phyloP scores from a whole-genome alignment of 208 protist species.

The Acanthamoeba healyi region DNA sequence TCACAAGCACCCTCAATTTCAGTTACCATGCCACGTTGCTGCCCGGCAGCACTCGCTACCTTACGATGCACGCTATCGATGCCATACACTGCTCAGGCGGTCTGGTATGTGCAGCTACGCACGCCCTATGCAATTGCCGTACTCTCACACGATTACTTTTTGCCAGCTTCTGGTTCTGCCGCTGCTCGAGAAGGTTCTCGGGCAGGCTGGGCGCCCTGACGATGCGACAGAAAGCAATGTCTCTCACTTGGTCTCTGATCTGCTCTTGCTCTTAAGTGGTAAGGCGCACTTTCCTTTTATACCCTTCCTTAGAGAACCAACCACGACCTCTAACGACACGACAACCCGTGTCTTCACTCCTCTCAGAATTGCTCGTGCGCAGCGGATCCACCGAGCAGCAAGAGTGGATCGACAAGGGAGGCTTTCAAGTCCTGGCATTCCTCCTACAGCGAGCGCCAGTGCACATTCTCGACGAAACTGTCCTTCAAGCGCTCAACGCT shows the following conservation, averaged over 20 bases:
- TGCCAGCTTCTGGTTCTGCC: not conserved
- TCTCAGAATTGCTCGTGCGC: not conserved
- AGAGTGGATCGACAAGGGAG: conserved; percentile 9
- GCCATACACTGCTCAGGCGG: conserved; percentile 1
- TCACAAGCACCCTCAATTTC: no score
- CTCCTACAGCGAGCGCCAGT: conserved; percentile 1
- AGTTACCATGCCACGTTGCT: conserved; percentile 17
- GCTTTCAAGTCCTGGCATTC: conserved; percentile 31
- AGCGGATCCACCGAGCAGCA: conserved; percentile 2
- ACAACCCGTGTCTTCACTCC: not conserved
- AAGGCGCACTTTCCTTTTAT: not conserved
- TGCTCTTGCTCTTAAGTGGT: conserved; percentile 21
- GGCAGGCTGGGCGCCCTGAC: not conserved
- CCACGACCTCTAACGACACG: not conserved
- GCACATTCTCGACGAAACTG: conserved; percentile 11
- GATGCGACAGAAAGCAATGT: not conserved
- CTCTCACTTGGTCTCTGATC: not conserved
- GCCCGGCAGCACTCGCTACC: not conserved
- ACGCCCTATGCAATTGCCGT: not conserved
- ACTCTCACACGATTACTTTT: no score
- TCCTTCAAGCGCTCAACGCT: conserved; percentile 24
- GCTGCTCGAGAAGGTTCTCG: not conserved
- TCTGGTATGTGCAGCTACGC: not conserved
- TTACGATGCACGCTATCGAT: conserved; percentile 23
- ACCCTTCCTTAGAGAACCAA: not conserved